Percentiles rank a stretch among this genome's conserved stretches.
These are phyloP conservation scores for Cudoniella acicularis DNA, from an alignment of 495 filamentous ascomycete species.

Conservation along the genomic window DNA sequence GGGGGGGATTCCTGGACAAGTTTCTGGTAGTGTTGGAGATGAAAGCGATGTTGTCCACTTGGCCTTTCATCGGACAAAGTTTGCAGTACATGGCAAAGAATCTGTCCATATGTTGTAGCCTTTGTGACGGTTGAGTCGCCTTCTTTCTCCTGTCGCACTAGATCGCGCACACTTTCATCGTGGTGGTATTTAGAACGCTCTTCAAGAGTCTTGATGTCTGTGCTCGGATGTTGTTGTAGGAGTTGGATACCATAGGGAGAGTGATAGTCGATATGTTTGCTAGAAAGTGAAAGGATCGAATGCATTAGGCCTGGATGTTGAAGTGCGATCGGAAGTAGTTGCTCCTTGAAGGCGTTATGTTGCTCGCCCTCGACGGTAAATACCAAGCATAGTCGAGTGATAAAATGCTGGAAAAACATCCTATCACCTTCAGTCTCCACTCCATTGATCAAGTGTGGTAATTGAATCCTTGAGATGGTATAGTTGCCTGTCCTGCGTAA, in stretches of 20 bases:
- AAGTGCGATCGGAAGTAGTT: constrained; percentile 81
- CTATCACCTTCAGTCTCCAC: constrained; percentile 83
- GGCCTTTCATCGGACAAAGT: constrained; percentile 76
- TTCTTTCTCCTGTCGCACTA: constrained; percentile 37
- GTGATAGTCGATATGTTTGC: constrained; percentile 68
- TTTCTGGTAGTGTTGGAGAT: constrained; percentile 72
- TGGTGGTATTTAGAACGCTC: constrained; percentile 55
- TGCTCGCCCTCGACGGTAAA: constrained; percentile 80
- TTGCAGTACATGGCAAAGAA: constrained; percentile 77
- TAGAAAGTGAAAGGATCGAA: constrained; percentile 80
- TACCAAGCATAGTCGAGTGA: constrained; percentile 72
- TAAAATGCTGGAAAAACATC: constrained; percentile 83
- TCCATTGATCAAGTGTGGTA: constrained; percentile 78
- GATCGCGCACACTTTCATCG: constrained; percentile 51
- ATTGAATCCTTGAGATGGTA: constrained; percentile 43
- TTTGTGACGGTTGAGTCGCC: constrained; percentile 40
- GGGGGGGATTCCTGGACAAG: constrained; percentile 60
- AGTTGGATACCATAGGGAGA: constrained; percentile 45
- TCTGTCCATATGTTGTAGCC: constrained; percentile 66
- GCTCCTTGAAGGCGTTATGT: constrained; percentile 84
- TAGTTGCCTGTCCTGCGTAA: constrained; percentile 19
- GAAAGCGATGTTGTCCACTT: constrained; percentile 72
- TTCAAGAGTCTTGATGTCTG: constrained; percentile 38
- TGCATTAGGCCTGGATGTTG: constrained; percentile 87
- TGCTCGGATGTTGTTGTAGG: constrained; percentile 38